Conservation (phyloP, 2,329 filamentous ascomycete species). For the Penicillium janthinellum region DNA sequence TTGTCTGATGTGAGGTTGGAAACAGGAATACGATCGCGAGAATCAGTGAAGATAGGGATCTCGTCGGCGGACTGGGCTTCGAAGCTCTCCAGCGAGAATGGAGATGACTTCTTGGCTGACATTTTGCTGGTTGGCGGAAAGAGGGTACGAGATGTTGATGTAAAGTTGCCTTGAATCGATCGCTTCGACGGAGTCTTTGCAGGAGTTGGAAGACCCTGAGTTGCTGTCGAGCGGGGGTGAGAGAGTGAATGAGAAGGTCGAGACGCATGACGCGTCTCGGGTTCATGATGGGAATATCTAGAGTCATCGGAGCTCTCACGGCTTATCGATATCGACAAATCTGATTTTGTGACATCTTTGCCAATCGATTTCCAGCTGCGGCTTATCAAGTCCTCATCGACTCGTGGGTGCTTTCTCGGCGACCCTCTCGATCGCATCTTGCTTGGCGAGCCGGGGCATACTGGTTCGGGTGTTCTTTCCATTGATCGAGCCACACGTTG, state of each 20-base stretch:
- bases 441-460: constrained; percentile 25
- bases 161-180: constrained; percentile 49
- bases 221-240: constrained; percentile 20
- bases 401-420: constrained; percentile 27
- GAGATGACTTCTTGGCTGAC: constrained; percentile 51
- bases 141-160: constrained; percentile 55
- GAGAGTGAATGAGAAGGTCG: constrained; percentile 21
- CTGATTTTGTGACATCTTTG: not conserved
- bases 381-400: constrained; percentile 4
- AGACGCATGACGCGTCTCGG: too few relatives aligned
- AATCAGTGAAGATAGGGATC: constrained; percentile 65
- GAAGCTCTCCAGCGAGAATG: constrained; percentile 50
- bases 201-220: constrained; percentile 61
- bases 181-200: constrained; percentile 62
- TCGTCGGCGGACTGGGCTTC: constrained; percentile 30
- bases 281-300: not conserved
- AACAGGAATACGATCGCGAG: constrained; percentile 61
- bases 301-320: too few relatives aligned
- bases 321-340: not conserved
- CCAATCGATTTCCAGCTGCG: constrained; percentile 1
- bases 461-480: constrained; percentile 36
- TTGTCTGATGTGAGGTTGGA: constrained; percentile 56
- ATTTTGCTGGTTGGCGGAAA: constrained; percentile 54
- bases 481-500: constrained; percentile 33
- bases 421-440: constrained; percentile 26